Evolutionary conservation across 257 asterid species (phyloP), one percentile per base, ranked within the genome.

Genomic region (Nicotiana undulata): DNA sequence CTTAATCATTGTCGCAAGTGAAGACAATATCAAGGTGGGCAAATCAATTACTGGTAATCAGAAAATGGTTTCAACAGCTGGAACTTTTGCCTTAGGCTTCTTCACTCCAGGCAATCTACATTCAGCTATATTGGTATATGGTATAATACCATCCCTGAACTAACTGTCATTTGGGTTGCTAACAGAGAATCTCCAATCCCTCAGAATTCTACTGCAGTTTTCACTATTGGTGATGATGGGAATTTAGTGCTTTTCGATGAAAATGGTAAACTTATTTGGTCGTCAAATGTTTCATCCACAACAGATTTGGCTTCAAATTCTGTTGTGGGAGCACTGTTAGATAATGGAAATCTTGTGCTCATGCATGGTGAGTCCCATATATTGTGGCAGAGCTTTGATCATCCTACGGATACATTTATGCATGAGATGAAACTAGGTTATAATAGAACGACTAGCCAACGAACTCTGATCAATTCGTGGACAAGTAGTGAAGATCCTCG

Each of bases 51-150:
- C 77, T 63, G 60, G 15, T 29, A 63, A 82, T 40, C 67, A 37
- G 77, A 82, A 63, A 2, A 22, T 82, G 32, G 31, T 82, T 64
- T 82, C 85, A 37, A 1, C 79, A 24, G 79, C n/a, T 26, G 68
- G 77, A 13, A 76, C 3, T 3, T 82, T 81, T 22, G 81, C 44
- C 4, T 76, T 81, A 17, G 84, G 84, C 12, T 81, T 81, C 49
- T 81, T 81, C 68, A 63, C 10, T n/a, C 81, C 81, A 17, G 66
- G 31, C 4, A 81, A 81, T 15, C 84, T 20, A 60, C 81, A 12
- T 55, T 18, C 12, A 28, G 18, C 9, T 75, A 74, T 13, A 51
- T 75, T 13, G 81, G 84, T 10, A 77, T 66, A 17, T 82, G 85
- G 82, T 77, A 77, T 72, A 77, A 76, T 3, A 55, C 18, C 2